Conservation (phyloP, 805 yeast genomes). For the Isabelozyma heimii region DNA sequence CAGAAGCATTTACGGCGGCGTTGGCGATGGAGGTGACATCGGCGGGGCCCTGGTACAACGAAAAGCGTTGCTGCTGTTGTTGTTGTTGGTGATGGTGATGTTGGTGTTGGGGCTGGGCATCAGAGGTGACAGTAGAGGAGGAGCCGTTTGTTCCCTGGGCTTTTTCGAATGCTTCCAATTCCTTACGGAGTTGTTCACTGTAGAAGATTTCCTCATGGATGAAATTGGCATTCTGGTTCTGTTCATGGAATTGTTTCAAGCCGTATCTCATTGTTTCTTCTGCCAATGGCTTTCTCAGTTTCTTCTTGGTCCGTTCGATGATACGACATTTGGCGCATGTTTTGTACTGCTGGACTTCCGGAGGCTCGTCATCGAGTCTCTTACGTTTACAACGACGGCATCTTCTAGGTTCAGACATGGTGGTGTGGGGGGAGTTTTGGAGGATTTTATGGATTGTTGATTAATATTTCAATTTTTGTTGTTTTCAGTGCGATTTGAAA, state of each 20-base stretch:
- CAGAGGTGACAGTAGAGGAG: neutral
- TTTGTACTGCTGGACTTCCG: conserved; percentile 54
- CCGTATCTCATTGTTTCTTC: conserved; percentile 47
- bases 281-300: conserved; percentile 43
- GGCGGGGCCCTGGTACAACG: neutral
- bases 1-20: conserved; percentile 12
- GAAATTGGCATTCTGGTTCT: conserved; percentile 28
- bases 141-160: neutral
- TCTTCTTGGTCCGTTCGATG: conserved; percentile 47
- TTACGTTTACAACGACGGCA: conserved; percentile 59
- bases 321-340: conserved; percentile 59
- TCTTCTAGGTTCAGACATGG: conserved; percentile 24
- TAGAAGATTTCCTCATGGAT: conserved; percentile 24
- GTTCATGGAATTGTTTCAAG: conserved; percentile 43
- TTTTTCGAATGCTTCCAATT: conserved; percentile 1
- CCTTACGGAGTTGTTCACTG: neutral
- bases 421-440: neutral
- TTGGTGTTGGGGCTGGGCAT: neutral
- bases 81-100: too few relatives aligned
- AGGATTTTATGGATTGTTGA: too few relatives aligned
- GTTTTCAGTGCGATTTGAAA: neutral
- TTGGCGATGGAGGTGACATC: conserved; percentile 2
- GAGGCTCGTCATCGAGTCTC: conserved; percentile 54
- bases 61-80: neutral
- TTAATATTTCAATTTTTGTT: neutral